Conservation (phyloP, 1,284 basidiomycete genomes). For the Cutaneotrichosporon dermatis region DNA sequence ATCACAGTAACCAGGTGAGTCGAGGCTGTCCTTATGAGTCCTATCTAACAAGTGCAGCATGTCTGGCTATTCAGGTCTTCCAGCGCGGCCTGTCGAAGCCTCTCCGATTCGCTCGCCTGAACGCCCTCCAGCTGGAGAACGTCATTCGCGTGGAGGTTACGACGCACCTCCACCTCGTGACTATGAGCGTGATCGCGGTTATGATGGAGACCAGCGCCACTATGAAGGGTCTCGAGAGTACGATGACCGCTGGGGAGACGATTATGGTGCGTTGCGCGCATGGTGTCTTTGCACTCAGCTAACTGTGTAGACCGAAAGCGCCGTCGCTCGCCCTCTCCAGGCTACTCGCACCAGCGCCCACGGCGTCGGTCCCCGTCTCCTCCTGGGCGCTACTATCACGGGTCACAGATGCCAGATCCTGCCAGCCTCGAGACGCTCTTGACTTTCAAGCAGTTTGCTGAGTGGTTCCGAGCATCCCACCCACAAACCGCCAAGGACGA, state of each 20-base stretch:
- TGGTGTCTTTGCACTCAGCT: background rate
- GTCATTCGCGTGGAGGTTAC: background rate
- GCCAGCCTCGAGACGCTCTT: conserved; percentile 76
- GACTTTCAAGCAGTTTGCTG: conserved; percentile 75
- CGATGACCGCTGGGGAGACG: conserved; percentile 34
- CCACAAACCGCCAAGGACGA: conserved; percentile 61
- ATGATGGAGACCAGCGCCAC: background rate
- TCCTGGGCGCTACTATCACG: conserved; percentile 4
- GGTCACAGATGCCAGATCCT: conserved; percentile 56
- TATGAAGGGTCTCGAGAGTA: conserved; percentile 7
- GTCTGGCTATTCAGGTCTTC: background rate
- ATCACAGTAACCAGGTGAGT: no score
- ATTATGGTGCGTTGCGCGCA: conserved; percentile 29
- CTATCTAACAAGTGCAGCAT: background rate
- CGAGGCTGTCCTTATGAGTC: no score
- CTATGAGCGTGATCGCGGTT: background rate
- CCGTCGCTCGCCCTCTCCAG: conserved; percentile 78
- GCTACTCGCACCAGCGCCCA: conserved; percentile 52
- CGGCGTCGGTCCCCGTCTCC: conserved; percentile 34
- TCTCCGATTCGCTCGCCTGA: conserved; percentile 3
- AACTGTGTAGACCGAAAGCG: conserved; percentile 59
- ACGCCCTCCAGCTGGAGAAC: background rate
- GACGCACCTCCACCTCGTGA: conserved; percentile 3
- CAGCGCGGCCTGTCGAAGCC: background rate
- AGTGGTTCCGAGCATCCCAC: conserved; percentile 79